phyloP scores from a whole-genome alignment of 2,329 filamentous ascomycete genomes.

The Apiospora koreana region DNA sequence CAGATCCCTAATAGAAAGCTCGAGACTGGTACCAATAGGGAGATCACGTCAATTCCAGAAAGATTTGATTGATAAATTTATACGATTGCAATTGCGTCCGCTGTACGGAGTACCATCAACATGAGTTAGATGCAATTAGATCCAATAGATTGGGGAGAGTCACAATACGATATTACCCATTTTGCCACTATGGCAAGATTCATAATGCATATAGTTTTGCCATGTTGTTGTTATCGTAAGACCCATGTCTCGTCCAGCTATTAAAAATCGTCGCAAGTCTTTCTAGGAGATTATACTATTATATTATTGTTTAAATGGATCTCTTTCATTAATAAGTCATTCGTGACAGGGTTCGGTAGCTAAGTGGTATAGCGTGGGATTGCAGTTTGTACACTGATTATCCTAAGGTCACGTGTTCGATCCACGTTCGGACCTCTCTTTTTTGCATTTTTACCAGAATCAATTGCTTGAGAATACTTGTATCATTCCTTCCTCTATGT shows the following conservation, averaged over 20 bases:
- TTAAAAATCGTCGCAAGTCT: too few relatives aligned
- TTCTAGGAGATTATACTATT: too few relatives aligned
- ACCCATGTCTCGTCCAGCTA: too few relatives aligned
- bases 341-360: neutral
- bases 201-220: neutral
- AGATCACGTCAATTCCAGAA: neutral
- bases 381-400: conserved; percentile 2
- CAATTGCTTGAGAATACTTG: too few relatives aligned
- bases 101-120: neutral
- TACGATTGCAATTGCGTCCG: too few relatives aligned
- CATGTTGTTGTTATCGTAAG: too few relatives aligned
- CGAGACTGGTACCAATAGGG: neutral
- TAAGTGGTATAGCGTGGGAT: conserved; percentile 10
- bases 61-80: neutral
- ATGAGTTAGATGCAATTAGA: neutral
- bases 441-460: neutral
- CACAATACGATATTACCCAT: neutral
- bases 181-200: neutral
- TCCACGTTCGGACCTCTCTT: conserved; percentile 2
- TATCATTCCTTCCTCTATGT: neutral
- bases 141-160: neutral
- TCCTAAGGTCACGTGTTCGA: conserved; percentile 9
- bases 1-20: too few relatives aligned
- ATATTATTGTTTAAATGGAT: too few relatives aligned
- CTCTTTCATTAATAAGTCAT: too few relatives aligned